phyloP scores from a whole-genome alignment of 192 early-diverging fungal genomes.

The Podila verticillata region DNA sequence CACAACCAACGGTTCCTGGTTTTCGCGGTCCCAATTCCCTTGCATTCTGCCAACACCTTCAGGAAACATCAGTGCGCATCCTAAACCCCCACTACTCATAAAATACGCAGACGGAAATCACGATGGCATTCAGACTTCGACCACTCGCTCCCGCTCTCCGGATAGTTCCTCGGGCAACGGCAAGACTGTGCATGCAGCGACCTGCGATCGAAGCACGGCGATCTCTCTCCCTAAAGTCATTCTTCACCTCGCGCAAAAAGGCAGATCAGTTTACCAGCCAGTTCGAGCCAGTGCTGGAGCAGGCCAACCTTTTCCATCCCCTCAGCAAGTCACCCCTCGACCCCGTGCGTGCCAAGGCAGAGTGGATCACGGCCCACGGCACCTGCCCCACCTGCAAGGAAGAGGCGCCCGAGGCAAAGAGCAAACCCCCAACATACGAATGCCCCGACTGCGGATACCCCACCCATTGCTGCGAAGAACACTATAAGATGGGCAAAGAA shows the following conservation, averaged over 20 bases:
- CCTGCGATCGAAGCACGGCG: slow-evolving; percentile 21
- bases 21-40: too few species aligned
- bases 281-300: slow-evolving; percentile 52
- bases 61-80: background rate
- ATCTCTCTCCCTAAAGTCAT: slow-evolving; percentile 45
- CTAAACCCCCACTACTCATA: background rate
- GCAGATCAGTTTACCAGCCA: slow-evolving; percentile 39
- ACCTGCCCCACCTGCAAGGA: slow-evolving; percentile 74
- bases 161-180: slow-evolving; percentile 29
- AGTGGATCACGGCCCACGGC: slow-evolving; percentile 71
- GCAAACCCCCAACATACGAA: slow-evolving; percentile 66
- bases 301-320: slow-evolving; percentile 74
- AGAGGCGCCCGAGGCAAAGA: slow-evolving; percentile 45
- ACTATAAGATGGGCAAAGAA: slow-evolving; percentile 68
- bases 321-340: slow-evolving; percentile 75
- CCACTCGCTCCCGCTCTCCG: slow-evolving; percentile 40
- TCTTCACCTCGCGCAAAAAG: slow-evolving; percentile 44
- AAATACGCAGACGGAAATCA: background rate
- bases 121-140: slow-evolving; percentile 48
- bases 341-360: slow-evolving; percentile 70
- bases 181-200: slow-evolving; percentile 5
- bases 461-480: slow-evolving; percentile 77
- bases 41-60: background rate
- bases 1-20: background rate
- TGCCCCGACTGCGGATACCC: slow-evolving; percentile 85